Conservation (phyloP, 2,329 filamentous ascomycete genomes). For the Aspergillus flavus region DNA sequence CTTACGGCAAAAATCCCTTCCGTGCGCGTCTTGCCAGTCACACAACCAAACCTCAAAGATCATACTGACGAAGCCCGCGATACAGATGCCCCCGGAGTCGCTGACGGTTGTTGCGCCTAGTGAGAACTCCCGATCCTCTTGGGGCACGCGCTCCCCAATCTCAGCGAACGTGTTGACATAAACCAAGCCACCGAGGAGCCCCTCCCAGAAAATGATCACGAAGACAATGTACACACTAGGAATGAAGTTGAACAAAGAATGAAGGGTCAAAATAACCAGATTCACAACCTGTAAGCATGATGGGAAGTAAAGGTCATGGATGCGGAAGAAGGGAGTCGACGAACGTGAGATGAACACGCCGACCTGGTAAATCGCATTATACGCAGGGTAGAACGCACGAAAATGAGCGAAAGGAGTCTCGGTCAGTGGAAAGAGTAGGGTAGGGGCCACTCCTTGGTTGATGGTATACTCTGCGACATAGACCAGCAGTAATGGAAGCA, state of each 20-base stretch:
- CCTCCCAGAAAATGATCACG: constrained; percentile 88
- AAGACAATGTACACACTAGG: constrained; percentile 88
- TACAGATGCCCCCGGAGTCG: constrained; percentile 86
- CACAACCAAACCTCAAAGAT: constrained; percentile 80
- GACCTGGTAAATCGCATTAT: constrained; percentile 90
- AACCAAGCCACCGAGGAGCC: constrained; percentile 83
- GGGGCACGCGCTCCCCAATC: constrained; percentile 79
- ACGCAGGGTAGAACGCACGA: constrained; percentile 90
- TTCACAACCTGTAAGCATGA: constrained; percentile 82
- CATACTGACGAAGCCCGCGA: constrained; percentile 84
- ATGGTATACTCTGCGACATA: constrained; percentile 97
- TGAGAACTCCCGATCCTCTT: constrained; percentile 84
- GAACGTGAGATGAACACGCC: constrained; percentile 95
- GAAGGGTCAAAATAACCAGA: constrained; percentile 69
- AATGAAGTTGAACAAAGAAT: constrained; percentile 79
- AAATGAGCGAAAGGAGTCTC: constrained; percentile 77
- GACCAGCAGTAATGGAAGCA: constrained; percentile 88
- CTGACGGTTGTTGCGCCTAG: constrained; percentile 87
- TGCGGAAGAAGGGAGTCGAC: constrained; percentile 81
- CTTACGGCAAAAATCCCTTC: constrained; percentile 71
- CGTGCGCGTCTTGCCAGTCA: constrained; percentile 78
- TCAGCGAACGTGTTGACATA: constrained; percentile 97
- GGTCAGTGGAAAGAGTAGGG: constrained; percentile 79
- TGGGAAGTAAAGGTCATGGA: constrained; percentile 79
- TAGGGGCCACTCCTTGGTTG: constrained; percentile 91